phyloP scores from a whole-genome alignment of 2,329 filamentous ascomycete genomes.

The Colletotrichum sansevieriae region DNA sequence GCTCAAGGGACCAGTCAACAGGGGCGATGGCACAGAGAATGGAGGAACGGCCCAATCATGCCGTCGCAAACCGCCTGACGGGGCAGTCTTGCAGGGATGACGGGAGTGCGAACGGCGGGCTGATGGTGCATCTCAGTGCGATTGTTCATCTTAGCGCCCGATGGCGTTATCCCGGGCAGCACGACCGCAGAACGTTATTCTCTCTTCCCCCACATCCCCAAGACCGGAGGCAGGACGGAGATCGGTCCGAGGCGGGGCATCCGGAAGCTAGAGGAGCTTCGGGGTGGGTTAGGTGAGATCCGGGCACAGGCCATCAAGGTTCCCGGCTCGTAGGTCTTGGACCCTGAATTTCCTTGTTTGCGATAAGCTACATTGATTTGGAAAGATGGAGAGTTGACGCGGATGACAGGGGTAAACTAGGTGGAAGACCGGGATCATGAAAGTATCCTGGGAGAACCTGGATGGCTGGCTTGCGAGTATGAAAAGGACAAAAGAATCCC shows the following conservation, averaged over 20 bases:
- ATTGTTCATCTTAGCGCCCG: conserved; percentile 35
- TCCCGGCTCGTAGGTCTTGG: background rate
- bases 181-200: conserved; percentile 5
- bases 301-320: conserved; percentile 26
- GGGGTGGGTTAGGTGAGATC: conserved; percentile 7
- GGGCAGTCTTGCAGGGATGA: conserved; percentile 34
- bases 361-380: background rate
- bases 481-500: conserved; percentile 7
- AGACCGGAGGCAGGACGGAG: background rate
- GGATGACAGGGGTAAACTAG: background rate
- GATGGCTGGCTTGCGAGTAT: conserved; percentile 23
- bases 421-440: background rate
- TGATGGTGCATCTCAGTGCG: conserved; percentile 8
- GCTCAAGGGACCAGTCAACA: conserved; percentile 6
- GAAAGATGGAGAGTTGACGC: conserved; percentile 5
- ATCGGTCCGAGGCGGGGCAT: conserved; percentile 8
- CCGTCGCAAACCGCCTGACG: conserved; percentile 31
- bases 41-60: conserved; percentile 14
- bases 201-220: background rate
- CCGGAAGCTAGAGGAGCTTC: no score
- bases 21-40: conserved; percentile 3
- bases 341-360: conserved; percentile 14
- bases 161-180: conserved; percentile 36
- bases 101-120: background rate
- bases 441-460: conserved; percentile 9